Evolutionary conservation across 768 basidiomycete genomes (phyloP), one percentile per base, ranked within the genome.

Genomic region (Boletus pseudo-olivaceus): DNA sequence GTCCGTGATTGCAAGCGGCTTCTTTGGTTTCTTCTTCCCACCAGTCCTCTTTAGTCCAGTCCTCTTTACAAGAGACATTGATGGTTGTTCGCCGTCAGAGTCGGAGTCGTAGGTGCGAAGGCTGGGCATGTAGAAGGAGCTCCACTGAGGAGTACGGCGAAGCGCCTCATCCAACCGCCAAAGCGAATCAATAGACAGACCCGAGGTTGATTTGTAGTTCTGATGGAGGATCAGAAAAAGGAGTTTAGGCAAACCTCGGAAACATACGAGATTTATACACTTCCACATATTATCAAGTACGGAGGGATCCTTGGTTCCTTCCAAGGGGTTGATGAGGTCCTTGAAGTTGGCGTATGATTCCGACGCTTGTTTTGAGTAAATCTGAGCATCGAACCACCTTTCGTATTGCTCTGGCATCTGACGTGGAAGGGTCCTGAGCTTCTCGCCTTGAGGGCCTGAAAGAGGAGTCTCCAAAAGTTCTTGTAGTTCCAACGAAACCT

Each of bases 401-500:
- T 85, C 79, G 56, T 83, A 88, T 38, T 77, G 77, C 47, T 81
- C 78, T 5, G 86, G 82, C 75, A 82, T 83, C 43, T 76, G 64
- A 35, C 78, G 80, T 15, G 75, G 67, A 35, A 74, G 69, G 7
- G 71, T 68, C 63, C 76, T 82, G 79, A 82, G 87, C 27, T 65
- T 64, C 41, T 80, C 73, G 37, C 79, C 81, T 14, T 84, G 78
- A 4, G 79, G 70, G 2, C 81, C 81, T 37, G 84, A 71, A 33
- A 93, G 69, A 2, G 85, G 82, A 15, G 73, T 72, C 49, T 87
- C 85, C 14, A 93, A 69, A 27, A 88, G 65, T 40, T 84, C 81
- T 62, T 83, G 82, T 7, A 91, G 67, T 64, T 88, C 78, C 26
- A 92, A 77, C 5, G 81, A 78, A 39, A 81, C 74, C 89, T 91